These are phyloP conservation scores for Lactifluus rugatus DNA, from an alignment of 768 basidiomycete genomes.

Conservation along the genomic window DNA sequence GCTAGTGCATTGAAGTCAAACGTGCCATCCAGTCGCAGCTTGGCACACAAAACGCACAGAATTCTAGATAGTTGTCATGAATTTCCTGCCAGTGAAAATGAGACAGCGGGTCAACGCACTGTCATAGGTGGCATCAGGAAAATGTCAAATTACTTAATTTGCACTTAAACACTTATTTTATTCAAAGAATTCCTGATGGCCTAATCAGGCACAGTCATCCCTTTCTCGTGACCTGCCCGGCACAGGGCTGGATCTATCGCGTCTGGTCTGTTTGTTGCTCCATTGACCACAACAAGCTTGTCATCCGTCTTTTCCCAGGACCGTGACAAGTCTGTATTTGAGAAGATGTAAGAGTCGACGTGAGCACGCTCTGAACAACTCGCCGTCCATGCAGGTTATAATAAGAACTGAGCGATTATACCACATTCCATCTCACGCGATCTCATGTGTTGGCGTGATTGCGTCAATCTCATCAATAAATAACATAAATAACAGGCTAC, in stretches of 20 bases:
- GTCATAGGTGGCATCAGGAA: no score
- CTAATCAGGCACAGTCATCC: constrained; percentile 94
- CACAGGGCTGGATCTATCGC: constrained; percentile 89
- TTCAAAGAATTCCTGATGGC: no score
- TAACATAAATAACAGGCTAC: constrained; percentile 80
- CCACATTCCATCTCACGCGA: constrained; percentile 98
- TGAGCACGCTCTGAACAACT: constrained; percentile 18
- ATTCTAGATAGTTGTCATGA: constrained; percentile 44
- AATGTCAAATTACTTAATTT: no score
- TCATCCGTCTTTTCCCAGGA: constrained; percentile 93
- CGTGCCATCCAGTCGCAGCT: constrained; percentile 75
- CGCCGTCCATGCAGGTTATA: constrained; percentile 97
- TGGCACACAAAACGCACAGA: constrained; percentile 72
- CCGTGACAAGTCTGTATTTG: constrained; percentile 60
- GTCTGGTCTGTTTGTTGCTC: constrained; percentile 94
- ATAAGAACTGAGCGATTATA: constrained; percentile 97
- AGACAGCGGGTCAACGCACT: constrained; percentile 41
- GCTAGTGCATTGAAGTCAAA: constrained; percentile 82
- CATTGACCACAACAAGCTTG: constrained; percentile 88
- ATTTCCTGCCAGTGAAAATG: background rate
- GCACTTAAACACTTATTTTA: no score
- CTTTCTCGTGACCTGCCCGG: constrained; percentile 92
- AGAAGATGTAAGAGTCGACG: background rate
- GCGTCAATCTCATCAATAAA: constrained; percentile 99
- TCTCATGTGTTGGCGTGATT: constrained; percentile 95